A percentile compares a stretch with the other conserved stretches of the same genome.
These are phyloP conservation scores for Balakata baccata DNA, from an alignment of 345 rosid species.

Conservation along the genomic window DNA sequence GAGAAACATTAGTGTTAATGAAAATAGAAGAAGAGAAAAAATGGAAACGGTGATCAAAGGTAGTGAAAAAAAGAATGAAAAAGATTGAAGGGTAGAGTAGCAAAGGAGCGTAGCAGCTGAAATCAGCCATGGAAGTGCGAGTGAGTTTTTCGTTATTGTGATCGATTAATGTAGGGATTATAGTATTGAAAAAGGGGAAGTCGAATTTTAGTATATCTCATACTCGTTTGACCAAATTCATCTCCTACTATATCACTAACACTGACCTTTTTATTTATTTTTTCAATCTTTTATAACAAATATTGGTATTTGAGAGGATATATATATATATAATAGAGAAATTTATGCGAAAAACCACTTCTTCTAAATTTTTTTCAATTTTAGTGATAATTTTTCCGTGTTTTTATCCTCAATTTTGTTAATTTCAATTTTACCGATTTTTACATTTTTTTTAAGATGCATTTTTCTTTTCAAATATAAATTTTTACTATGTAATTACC, in stretches of 20 bases:
- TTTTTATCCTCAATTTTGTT: too few relatives aligned
- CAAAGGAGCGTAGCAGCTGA: slow-evolving; percentile 38
- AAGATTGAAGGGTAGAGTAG: slow-evolving; percentile 42
- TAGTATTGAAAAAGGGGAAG: background rate
- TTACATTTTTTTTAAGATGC: too few relatives aligned
- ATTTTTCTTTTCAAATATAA: too few relatives aligned
- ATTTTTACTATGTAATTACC: too few relatives aligned
- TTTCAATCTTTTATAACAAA: too few relatives aligned
- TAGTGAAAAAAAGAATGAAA: slow-evolving; percentile 37
- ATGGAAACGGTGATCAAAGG: slow-evolving; percentile 28
- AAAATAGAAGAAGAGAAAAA: slow-evolving; percentile 19
- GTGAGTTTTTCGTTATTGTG: background rate
- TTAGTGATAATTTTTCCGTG: too few relatives aligned
- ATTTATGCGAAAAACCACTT: too few relatives aligned
- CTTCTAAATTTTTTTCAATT: too few relatives aligned
- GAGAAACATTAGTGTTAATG: background rate
- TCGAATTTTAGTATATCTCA: background rate
- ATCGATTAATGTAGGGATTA: background rate
- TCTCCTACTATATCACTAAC: background rate
- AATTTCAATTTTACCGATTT: too few relatives aligned
- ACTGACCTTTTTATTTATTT: too few relatives aligned
- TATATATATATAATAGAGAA: too few relatives aligned
- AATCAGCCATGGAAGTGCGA: slow-evolving; percentile 38
- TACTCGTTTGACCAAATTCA: background rate
- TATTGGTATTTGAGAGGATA: too few relatives aligned